Evolutionary conservation across 805 yeast genomes (phyloP).

Genomic region (Starmerella etchellsii): DNA sequence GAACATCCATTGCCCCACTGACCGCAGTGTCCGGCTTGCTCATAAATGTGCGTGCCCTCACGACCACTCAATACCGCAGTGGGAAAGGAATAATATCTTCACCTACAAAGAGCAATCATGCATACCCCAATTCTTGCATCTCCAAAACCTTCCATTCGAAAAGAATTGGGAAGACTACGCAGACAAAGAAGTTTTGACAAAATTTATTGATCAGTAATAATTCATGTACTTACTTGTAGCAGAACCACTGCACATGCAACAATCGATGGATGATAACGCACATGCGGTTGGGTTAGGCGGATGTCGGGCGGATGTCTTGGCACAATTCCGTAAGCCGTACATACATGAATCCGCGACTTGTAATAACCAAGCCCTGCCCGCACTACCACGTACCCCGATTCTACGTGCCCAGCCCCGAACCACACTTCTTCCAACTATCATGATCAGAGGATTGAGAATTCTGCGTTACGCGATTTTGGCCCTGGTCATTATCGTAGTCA

Average conservation of each 20-base stretch:
- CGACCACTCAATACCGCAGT: conserved; percentile 1
- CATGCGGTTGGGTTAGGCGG: too few species aligned
- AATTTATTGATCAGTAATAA: too few species aligned
- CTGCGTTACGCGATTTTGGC: conserved; percentile 28
- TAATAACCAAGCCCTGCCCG: too few species aligned
- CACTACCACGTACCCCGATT: too few species aligned
- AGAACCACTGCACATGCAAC: too few species aligned
- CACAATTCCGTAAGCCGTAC: too few species aligned
- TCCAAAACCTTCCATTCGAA: conserved; percentile 5
- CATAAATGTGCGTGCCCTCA: conserved; percentile 10
- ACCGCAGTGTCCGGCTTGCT: conserved; percentile 3
- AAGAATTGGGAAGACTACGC: conserved; percentile 7
- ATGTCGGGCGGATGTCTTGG: too few species aligned
- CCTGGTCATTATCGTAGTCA: conserved; percentile 23
- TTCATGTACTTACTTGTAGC: too few species aligned
- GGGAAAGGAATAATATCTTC: conserved; percentile 7
- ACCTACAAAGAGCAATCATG: conserved; percentile 11
- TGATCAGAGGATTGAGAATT: conserved; percentile 30
- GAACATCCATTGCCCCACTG: conserved; percentile 58
- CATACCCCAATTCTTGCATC: conserved; percentile 7
- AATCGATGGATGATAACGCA: too few species aligned
- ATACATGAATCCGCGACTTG: too few species aligned
- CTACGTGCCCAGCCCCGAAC: too few species aligned
- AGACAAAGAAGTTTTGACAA: conserved; percentile 1
- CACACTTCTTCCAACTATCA: too few species aligned